These are phyloP conservation scores for Pelargonium citronellum DNA, from an alignment of 441 rosid genomes.

Conservation along the genomic window DNA sequence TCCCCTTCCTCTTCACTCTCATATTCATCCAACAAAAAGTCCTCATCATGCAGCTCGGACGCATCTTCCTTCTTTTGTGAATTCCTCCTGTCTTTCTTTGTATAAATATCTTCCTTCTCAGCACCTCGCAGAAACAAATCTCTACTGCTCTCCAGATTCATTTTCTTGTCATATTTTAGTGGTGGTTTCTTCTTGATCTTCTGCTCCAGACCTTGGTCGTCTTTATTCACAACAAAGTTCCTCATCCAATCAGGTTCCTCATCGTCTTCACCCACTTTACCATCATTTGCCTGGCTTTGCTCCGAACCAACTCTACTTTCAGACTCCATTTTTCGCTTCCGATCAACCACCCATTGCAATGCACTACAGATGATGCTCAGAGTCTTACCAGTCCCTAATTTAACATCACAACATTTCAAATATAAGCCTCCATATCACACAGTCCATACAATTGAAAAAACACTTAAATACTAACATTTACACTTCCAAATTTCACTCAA, in stretches of 20 bases:
- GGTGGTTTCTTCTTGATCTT: slow-evolving; percentile 30
- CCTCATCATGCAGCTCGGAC: slow-evolving; percentile 41
- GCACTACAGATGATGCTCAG: slow-evolving; percentile 78
- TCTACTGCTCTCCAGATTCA: slow-evolving; percentile 22
- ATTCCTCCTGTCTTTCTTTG: slow-evolving; percentile 24
- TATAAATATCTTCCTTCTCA: slow-evolving; percentile 22
- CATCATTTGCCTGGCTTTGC: slow-evolving; percentile 19
- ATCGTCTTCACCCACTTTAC: slow-evolving; percentile 26
- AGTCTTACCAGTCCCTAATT: slow-evolving; percentile 85
- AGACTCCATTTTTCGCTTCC: slow-evolving; percentile 36
- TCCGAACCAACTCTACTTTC: slow-evolving; percentile 22
- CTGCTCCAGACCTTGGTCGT: slow-evolving; percentile 24
- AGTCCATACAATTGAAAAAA: background rate
- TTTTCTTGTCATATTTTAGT: slow-evolving; percentile 30
- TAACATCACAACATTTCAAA: background rate
- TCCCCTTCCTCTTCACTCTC: slow-evolving; percentile 63
- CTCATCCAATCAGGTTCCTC: slow-evolving; percentile 88
- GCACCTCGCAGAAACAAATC: slow-evolving; percentile 19
- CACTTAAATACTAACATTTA: background rate
- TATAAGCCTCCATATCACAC: background rate
- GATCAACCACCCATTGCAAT: slow-evolving; percentile 76
- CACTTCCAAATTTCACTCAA: background rate
- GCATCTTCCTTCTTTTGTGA: slow-evolving; percentile 26
- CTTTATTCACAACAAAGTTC: slow-evolving; percentile 37
- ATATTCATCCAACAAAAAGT: slow-evolving; percentile 74